Evolutionary conservation across 1,284 basidiomycete species (phyloP).

Genomic region (Mrakiaceae sp.): DNA sequence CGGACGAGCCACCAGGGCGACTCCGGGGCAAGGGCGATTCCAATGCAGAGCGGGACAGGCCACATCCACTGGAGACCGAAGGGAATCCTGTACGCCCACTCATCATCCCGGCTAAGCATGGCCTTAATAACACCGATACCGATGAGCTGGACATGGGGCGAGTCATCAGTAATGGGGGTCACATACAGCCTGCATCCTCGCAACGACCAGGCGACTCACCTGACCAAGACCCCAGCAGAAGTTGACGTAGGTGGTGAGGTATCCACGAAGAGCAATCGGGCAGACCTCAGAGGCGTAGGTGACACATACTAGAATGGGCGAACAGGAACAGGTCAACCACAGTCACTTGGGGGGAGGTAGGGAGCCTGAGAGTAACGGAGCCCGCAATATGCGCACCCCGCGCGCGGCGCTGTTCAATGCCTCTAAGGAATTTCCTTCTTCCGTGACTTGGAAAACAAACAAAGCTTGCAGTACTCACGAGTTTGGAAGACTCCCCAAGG

Average conservation of each 20-base stretch:
- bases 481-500: conserved; percentile 29
- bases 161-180: too few relatives aligned
- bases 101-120: conserved; percentile 22
- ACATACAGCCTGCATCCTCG: too few relatives aligned
- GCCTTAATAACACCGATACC: conserved; percentile 30
- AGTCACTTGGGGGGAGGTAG: too few relatives aligned
- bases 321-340: too few relatives aligned
- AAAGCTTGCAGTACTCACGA: background rate
- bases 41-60: conserved; percentile 21
- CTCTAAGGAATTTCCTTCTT: too few relatives aligned
- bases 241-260: conserved; percentile 37
- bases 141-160: conserved; percentile 23
- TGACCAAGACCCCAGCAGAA: conserved; percentile 24
- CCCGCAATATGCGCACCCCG: too few relatives aligned
- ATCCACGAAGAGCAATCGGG: conserved; percentile 34
- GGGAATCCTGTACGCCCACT: conserved; percentile 24
- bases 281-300: conserved; percentile 38
- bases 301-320: conserved; percentile 22
- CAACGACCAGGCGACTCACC: too few relatives aligned
- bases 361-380: too few relatives aligned
- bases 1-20: conserved; percentile 41
- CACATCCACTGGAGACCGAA: conserved; percentile 22
- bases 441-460: too few relatives aligned
- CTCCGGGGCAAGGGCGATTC: conserved; percentile 19
- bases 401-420: too few relatives aligned